phyloP scores from a whole-genome alignment of 768 basidiomycete genomes.

The Rhizopogon vesiculosus region DNA sequence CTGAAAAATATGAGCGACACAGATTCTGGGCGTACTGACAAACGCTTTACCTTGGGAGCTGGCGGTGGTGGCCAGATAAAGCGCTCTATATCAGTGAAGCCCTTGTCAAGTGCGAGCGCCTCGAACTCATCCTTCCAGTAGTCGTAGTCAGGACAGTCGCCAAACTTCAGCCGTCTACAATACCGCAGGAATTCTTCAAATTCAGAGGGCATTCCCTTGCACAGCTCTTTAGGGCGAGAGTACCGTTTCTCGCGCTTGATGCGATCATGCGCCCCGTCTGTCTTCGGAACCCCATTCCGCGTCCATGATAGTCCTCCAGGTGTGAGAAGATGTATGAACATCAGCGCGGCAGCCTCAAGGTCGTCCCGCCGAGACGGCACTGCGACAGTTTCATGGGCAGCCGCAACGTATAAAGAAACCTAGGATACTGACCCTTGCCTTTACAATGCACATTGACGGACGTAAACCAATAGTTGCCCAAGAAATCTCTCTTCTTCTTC shows the following conservation, averaged over 20 bases:
- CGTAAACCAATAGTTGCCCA: constrained; percentile 85
- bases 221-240: constrained; percentile 62
- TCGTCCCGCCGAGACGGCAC: constrained; percentile 79
- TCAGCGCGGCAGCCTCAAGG: constrained; percentile 69
- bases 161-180: constrained; percentile 63
- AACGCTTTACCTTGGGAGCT: constrained; percentile 22
- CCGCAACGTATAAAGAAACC: constrained; percentile 8
- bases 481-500: constrained; percentile 63
- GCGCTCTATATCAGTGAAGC: constrained; percentile 51
- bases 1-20: constrained; percentile 11
- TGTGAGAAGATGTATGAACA: constrained; percentile 78
- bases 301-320: constrained; percentile 77
- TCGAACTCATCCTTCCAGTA: constrained; percentile 63
- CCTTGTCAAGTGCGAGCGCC: constrained; percentile 54
- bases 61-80: constrained; percentile 74
- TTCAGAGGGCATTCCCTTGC: constrained; percentile 59
- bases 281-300: constrained; percentile 74
- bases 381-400: constrained; percentile 27
- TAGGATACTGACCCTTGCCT: constrained; percentile 51
- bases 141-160: constrained; percentile 64
- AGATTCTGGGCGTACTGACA: neutral
- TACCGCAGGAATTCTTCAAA: constrained; percentile 78
- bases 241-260: constrained; percentile 61
- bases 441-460: constrained; percentile 75
- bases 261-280: constrained; percentile 54